Evolutionary conservation across 305 asterid genomes (phyloP).

Genomic region (Coffea humblotiana): DNA sequence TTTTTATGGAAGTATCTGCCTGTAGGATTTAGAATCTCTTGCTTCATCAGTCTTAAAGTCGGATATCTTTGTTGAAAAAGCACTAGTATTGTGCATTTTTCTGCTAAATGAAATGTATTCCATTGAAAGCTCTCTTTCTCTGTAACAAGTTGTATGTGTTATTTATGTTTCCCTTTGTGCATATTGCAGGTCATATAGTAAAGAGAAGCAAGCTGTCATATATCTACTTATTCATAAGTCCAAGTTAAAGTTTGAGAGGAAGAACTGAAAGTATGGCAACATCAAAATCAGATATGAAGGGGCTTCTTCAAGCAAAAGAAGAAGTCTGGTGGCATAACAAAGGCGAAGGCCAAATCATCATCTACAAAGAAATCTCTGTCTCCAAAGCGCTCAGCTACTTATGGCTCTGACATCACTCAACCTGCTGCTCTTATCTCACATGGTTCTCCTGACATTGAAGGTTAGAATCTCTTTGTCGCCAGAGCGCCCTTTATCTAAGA

Average conservation of each 20-base stretch:
- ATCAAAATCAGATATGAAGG: slow-evolving; percentile 52
- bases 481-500: neutral
- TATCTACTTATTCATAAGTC: neutral
- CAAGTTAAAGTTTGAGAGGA: slow-evolving; percentile 7
- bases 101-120: neutral
- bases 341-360: slow-evolving; percentile 36
- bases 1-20: neutral
- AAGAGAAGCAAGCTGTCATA: neutral
- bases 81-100: neutral
- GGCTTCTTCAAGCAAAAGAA: slow-evolving; percentile 76
- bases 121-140: neutral
- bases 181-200: neutral
- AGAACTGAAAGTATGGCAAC: slow-evolving; percentile 36
- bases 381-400: slow-evolving; percentile 43
- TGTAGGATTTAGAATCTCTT: neutral
- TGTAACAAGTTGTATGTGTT: neutral
- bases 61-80: neutral
- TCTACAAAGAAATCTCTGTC: slow-evolving; percentile 21
- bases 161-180: neutral
- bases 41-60: neutral
- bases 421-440: slow-evolving; percentile 61
- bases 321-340: slow-evolving; percentile 46
- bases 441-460: slow-evolving; percentile 63
- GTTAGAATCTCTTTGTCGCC: slow-evolving; percentile 22
- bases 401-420: slow-evolving; percentile 49